phyloP scores from a whole-genome alignment of 176 grass and related monocot species.

The Chloris gayana region DNA sequence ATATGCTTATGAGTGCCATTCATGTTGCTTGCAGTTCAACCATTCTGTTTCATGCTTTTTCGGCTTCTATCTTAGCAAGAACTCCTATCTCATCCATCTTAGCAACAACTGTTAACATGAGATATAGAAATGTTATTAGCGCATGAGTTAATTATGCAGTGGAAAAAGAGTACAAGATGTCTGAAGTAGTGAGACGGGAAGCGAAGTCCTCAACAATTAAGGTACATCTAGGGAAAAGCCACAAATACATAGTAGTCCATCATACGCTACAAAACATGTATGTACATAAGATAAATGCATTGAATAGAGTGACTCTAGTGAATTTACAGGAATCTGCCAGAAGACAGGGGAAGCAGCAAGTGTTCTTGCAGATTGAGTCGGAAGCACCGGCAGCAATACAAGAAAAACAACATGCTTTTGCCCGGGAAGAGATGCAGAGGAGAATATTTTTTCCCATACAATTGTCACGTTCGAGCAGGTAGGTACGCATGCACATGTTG shows the following conservation, averaged over 20 bases:
- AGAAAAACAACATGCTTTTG: conserved; percentile 19
- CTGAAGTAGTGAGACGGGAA: background rate
- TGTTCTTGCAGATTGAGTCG: background rate
- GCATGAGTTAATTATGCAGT: conserved; percentile 3
- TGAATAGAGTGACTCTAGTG: background rate
- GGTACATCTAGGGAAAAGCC: background rate
- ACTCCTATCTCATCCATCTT: background rate
- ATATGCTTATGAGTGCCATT: background rate
- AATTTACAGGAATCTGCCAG: background rate
- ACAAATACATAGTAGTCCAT: too few species aligned
- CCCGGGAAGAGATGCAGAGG: background rate
- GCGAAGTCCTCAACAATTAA: background rate
- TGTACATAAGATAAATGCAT: background rate
- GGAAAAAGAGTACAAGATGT: background rate
- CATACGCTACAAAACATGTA: background rate
- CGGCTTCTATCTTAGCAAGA: background rate
- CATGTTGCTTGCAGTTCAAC: background rate
- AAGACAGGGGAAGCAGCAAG: background rate
- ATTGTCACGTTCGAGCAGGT: too few species aligned
- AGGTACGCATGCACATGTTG: too few species aligned
- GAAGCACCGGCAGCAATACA: background rate
- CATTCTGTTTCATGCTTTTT: background rate
- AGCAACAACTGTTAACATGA: conserved; percentile 10
- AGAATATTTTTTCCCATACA: too few species aligned
- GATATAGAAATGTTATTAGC: background rate